These are phyloP conservation scores for Nakaseomyces glabratus DNA, from an alignment of 1,139 yeast species.

Conservation along the genomic window DNA sequence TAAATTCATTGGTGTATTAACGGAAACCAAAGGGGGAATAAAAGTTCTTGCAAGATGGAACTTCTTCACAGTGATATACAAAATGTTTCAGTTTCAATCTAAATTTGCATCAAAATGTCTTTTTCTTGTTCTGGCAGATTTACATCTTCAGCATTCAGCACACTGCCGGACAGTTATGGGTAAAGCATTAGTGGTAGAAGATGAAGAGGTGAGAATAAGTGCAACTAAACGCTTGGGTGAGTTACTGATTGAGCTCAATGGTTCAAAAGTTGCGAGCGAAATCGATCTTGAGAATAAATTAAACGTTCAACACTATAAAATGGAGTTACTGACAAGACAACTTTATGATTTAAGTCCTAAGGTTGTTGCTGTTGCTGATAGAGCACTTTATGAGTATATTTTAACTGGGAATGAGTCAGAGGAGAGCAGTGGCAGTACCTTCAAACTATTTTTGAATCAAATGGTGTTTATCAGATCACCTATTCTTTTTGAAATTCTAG, in stretches of 20 bases:
- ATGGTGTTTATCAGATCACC: conserved; percentile 32
- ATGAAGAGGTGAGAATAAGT: conserved; percentile 42
- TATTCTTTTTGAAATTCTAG: conserved; percentile 44
- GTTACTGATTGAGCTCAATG: conserved; percentile 15
- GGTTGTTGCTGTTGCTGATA: conserved; percentile 51
- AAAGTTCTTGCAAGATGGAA: conserved; percentile 72
- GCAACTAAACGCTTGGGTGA: conserved; percentile 49
- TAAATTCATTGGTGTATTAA: conserved; percentile 63
- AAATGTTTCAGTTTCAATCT: conserved; percentile 50
- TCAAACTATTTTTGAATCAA: conserved; percentile 27
- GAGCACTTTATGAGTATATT: conserved; percentile 38
- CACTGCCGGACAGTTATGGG: conserved; percentile 60
- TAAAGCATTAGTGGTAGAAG: conserved; percentile 54
- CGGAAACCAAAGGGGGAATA: conserved; percentile 53
- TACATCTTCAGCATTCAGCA: conserved; percentile 55
- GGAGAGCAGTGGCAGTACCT: conserved; percentile 17
- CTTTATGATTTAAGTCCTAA: conserved; percentile 56
- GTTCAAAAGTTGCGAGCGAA: conserved; percentile 7
- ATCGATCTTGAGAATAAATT: conserved; percentile 11
- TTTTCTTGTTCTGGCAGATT: conserved; percentile 45
- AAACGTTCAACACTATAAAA: conserved; percentile 30
- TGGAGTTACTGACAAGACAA: conserved; percentile 51
- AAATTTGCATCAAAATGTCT: conserved; percentile 51
- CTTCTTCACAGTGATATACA: conserved; percentile 69
- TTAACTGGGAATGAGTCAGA: conserved; percentile 34